These are phyloP conservation scores for Allium sativum DNA, from an alignment of 106 monocot genomes.

Conservation along the genomic window DNA sequence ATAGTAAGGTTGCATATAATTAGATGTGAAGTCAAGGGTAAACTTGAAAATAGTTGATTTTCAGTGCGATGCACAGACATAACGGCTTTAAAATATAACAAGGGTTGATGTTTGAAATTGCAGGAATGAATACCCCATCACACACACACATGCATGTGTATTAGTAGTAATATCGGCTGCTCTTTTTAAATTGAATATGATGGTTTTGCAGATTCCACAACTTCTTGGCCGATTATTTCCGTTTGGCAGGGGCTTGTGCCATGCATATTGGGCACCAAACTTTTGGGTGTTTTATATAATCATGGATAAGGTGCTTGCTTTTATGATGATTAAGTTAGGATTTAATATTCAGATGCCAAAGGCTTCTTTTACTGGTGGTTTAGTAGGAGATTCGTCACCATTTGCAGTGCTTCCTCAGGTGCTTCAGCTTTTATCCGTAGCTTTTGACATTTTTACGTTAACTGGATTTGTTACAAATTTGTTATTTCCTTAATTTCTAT, in stretches of 20 bases:
- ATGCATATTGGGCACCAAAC: conserved; percentile 99
- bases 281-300: conserved; percentile 97
- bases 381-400: conserved; percentile 68
- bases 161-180: not conserved
- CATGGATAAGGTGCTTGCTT: conserved; percentile 69
- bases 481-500: conserved; percentile 12
- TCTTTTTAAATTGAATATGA: conserved; percentile 8
- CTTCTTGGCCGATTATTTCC: conserved; percentile 81
- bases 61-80: no score
- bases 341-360: conserved; percentile 38
- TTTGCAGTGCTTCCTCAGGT: conserved; percentile 96
- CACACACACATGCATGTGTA: not conserved
- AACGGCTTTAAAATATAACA: no score
- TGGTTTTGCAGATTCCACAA: conserved; percentile 67
- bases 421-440: not conserved
- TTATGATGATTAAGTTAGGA: conserved; percentile 44
- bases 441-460: not conserved
- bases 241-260: conserved; percentile 90
- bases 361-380: conserved; percentile 91
- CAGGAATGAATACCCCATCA: not conserved
- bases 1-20: no score
- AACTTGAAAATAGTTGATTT: no score
- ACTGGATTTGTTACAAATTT: conserved; percentile 7
- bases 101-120: not conserved
- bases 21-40: no score